Base-by-base conservation (phyloP, 495 filamentous ascomycete genomes). In the Penicillium canariense region DNA sequence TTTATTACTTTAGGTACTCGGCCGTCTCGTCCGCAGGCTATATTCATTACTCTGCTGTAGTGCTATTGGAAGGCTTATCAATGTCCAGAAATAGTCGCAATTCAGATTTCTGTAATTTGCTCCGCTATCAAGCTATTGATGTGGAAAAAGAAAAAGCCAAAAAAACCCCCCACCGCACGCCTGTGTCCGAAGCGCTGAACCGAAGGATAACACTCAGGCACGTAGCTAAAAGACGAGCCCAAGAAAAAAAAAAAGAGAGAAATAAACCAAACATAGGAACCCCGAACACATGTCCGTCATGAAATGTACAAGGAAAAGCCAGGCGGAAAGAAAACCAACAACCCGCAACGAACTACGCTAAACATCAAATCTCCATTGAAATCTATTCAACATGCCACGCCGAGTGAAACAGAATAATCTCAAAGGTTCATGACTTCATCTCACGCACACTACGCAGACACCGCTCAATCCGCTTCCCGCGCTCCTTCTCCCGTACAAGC, bases 391-490 rank as follows among this genome's bases (percentile, higher is more conserved):
- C 38, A 48, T 50, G 45, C 50, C 40, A 47, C 27, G 32, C 26
- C 42, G n/a, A 39, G 20, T 14, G 42, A 6, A 8, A 40, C 30
- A 42, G 12, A 38, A 36, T 9, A 26, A 23, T 1, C 20, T 15
- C 31, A 52, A 26, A 46, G 20, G 22, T 23, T 57, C 55, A 62
- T 45, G 32, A 26, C 38, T 64, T 60, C 57, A 63, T 60, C 50
- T 76, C 69, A 22, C 67, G 58, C 22, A 77, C 67, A 59, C 65
- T 71, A 22, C 72, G 68, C 48, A 77, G 55, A 56, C 76, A 79
- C 12, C 93, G 82, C 72, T 80, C 85, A 72, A 99, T 82, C 11
- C 88, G 82, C 60, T 93, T 89, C 48, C 96, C 75, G 54, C 90
- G 78, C 66, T 89, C 85, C 56, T 77, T 84, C 71, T 99, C 95